These are phyloP conservation scores for Vachellia pachyceras DNA, from an alignment of 306 rosid genomes.

Conservation along the genomic window DNA sequence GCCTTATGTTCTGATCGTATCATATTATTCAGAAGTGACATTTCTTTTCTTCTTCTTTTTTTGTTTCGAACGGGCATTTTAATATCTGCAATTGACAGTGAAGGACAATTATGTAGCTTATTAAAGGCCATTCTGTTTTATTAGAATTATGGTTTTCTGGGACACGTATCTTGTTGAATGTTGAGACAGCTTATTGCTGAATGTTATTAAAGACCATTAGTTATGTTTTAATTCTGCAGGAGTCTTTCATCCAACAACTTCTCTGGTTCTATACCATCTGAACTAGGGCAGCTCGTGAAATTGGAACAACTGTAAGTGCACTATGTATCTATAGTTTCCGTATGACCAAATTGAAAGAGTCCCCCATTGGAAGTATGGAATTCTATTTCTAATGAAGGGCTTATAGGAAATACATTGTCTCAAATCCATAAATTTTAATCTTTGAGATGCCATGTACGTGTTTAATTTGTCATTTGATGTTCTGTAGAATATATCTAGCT, in stretches of 20 bases:
- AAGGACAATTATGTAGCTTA: neutral
- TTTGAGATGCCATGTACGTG: neutral
- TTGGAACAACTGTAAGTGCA: constrained; percentile 62
- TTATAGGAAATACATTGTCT: neutral
- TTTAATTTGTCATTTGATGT: neutral
- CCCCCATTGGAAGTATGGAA: neutral
- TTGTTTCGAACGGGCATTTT: neutral
- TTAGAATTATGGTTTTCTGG: neutral
- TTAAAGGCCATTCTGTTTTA: neutral
- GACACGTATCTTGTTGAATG: neutral
- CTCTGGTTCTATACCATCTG: constrained; percentile 75
- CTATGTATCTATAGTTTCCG: neutral
- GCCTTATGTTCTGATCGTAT: neutral
- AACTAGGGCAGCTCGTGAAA: constrained; percentile 65
- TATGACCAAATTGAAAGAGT: neutral
- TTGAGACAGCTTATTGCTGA: no score
- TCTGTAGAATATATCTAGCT: neutral
- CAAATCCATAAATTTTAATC: neutral
- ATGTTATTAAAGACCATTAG: neutral
- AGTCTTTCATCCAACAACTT: constrained; percentile 63
- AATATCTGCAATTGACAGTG: neutral
- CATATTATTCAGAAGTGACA: neutral
- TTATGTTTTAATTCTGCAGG: constrained; percentile 48
- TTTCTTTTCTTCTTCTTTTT: neutral
- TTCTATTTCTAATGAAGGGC: neutral